A percentile compares a stretch with the other conserved stretches of the same genome.
phyloP scores from a whole-genome alignment of 1,284 basidiomycete genomes.

The Sphagnurus paluster region DNA sequence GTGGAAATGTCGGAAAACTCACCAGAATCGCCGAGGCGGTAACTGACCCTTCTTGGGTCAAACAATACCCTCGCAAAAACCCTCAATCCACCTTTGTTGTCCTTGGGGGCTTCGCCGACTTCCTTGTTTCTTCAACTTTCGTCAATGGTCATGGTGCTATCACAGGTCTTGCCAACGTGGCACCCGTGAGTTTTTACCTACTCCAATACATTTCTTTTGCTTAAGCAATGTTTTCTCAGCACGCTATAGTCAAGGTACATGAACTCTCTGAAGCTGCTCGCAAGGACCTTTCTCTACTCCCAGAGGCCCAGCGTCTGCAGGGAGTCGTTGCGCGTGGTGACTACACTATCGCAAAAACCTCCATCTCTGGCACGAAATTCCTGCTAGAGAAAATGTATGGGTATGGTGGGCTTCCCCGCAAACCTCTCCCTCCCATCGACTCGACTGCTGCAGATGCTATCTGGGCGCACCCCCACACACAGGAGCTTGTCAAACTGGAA shows the following conservation, averaged over 20 bases:
- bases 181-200: slow-evolving; percentile 54
- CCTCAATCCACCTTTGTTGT: slow-evolving; percentile 70
- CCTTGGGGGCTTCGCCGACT: slow-evolving; percentile 79
- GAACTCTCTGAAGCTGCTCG: slow-evolving; percentile 57
- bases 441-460: slow-evolving; percentile 54
- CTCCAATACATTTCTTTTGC: slow-evolving; percentile 7
- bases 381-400: slow-evolving; percentile 74
- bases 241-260: slow-evolving; percentile 64
- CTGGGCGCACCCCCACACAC: slow-evolving; percentile 71
- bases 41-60: slow-evolving; percentile 55
- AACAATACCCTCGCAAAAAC: slow-evolving; percentile 65
- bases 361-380: slow-evolving; percentile 83
- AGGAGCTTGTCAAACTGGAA: slow-evolving; percentile 67
- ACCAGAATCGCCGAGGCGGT: slow-evolving; percentile 77
- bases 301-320: slow-evolving; percentile 76
- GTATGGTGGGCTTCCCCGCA: slow-evolving; percentile 75
- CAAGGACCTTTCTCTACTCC: slow-evolving; percentile 55
- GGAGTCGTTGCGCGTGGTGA: slow-evolving; percentile 81
- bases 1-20: slow-evolving; percentile 89
- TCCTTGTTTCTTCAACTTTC: slow-evolving; percentile 70
- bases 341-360: slow-evolving; percentile 74
- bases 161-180: slow-evolving; percentile 78
- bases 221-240: slow-evolving; percentile 32
- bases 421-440: slow-evolving; percentile 69
- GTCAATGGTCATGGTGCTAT: slow-evolving; percentile 78